Conservation (phyloP, 202 grass and related monocot genomes). For the Eragrostis tef region DNA sequence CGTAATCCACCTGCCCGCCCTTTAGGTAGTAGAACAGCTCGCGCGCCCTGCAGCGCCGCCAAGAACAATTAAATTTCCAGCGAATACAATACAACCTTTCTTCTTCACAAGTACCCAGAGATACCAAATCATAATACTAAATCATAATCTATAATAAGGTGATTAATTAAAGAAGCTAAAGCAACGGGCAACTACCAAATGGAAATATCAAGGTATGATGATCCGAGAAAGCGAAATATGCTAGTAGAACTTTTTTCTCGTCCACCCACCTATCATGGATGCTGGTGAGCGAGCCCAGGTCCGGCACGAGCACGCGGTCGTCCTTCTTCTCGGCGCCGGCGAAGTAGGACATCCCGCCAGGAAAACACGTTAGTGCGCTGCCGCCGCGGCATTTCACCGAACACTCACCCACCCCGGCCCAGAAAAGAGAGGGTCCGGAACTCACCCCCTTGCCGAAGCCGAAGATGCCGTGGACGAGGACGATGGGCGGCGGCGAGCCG, state of each 20-base stretch:
- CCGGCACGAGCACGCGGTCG: constrained; percentile 91
- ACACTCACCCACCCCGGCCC: neutral
- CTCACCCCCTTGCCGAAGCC: constrained; percentile 97
- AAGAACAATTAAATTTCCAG: constrained; percentile 19
- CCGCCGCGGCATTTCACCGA: constrained; percentile 47
- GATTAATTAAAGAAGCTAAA: constrained; percentile 35
- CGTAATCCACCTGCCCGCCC: constrained; percentile 90
- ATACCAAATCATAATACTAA: constrained; percentile 9
- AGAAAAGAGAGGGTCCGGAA: neutral
- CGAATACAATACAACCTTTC: neutral
- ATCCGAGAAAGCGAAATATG: neutral
- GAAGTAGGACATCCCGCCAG: constrained; percentile 87
- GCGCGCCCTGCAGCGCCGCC: constrained; percentile 58
- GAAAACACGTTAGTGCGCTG: neutral
- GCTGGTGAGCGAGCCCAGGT: constrained; percentile 98
- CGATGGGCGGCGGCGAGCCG: constrained; percentile 82
- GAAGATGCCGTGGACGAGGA: constrained; percentile 97
- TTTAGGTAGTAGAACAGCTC: constrained; percentile 98
- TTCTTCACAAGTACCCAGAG: neutral
- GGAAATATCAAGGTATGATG: neutral
- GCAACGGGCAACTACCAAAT: constrained; percentile 12
- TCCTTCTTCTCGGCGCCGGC: constrained; percentile 99
- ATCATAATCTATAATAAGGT: constrained; percentile 21
- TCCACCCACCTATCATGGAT: constrained; percentile 86
- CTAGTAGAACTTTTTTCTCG: neutral